Evolutionary conservation across 345 rosid genomes (phyloP), one percentile per base, ranked within the genome.

Genomic region (Kandelia obovata): DNA sequence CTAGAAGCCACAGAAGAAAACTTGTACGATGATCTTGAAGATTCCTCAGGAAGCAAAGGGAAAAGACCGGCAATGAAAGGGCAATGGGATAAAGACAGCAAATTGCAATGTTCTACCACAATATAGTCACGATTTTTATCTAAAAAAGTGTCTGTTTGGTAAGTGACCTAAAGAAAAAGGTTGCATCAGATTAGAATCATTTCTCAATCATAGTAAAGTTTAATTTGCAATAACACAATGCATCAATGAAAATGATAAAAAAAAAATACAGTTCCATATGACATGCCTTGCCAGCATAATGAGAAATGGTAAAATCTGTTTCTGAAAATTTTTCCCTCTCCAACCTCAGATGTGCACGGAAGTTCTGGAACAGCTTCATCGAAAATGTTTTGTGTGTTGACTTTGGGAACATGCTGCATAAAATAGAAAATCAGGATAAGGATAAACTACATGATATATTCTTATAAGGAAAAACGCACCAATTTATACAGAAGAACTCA

Each of bases 221-320:
- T 43, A 43, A 43, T 43, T 13, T 15, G 47, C 16, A 1, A 11
- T 9, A 39, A 11, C 16, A 39, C 49, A 7, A 27, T 20, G 46
- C 17, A 66, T 49, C 51, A 57, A 47, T 21, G 58, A 28, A 61
- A 70, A 35, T 26, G 62, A 53, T 37, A 27, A 20, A 59, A 58
- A 27, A 51, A 66, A 10, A 73, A 72, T 71, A 64, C 37, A 47
- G 64, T 62, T 61, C 67, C 64, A 32, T 34, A 46, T 37, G 53
- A 80, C 87, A 74, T 89, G 81, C 98, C 97, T 89, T 94, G 88
- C 98, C 98, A 86, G 98, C 98, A 87, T 94, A 94, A 79, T 92
- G 98, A 66, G 93, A 86, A 65, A 95, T 67, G 20, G 83, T 85
- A 80, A 95, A 92, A 81, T 95, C 99, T 25, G 97, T 89, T 83